These are phyloP conservation scores for Corchorus olitorius DNA, from an alignment of 345 rosid genomes.

Conservation along the genomic window DNA sequence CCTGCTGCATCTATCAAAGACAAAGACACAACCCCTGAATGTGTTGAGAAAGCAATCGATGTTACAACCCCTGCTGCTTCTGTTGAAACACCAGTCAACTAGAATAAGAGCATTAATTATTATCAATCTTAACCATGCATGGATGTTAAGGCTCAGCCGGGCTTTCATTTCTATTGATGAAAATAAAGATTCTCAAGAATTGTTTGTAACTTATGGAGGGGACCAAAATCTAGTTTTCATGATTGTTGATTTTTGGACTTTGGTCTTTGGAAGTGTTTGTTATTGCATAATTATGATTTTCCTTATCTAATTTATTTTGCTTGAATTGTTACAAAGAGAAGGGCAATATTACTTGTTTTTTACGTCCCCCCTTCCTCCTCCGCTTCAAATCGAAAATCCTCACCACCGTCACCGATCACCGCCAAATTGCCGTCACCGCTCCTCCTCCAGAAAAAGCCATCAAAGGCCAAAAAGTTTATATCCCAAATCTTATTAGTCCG, in stretches of 20 bases:
- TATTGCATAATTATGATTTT: too few relatives aligned
- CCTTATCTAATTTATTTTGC: neutral
- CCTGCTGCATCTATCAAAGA: slow-evolving; percentile 6
- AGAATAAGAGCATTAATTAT: neutral
- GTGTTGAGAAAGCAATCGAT: neutral
- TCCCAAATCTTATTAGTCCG: too few relatives aligned
- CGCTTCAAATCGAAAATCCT: too few relatives aligned
- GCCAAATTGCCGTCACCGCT: too few relatives aligned
- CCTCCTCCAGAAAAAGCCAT: too few relatives aligned
- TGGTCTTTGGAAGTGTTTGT: neutral
- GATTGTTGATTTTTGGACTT: neutral
- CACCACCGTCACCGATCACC: too few relatives aligned
- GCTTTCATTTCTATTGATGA: neutral
- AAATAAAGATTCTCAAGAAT: neutral
- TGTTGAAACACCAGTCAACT: neutral
- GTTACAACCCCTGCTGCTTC: neutral
- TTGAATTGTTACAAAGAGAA: too few relatives aligned
- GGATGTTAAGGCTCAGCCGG: neutral
- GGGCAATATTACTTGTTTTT: too few relatives aligned
- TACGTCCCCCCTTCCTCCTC: too few relatives aligned
- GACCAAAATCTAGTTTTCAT: neutral
- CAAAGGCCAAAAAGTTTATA: too few relatives aligned
- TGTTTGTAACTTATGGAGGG: neutral
- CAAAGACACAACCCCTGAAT: slow-evolving; percentile 5
- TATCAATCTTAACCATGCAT: neutral